Conservation (phyloP, 106 monocot genomes). For the Posidonia australis region DNA sequence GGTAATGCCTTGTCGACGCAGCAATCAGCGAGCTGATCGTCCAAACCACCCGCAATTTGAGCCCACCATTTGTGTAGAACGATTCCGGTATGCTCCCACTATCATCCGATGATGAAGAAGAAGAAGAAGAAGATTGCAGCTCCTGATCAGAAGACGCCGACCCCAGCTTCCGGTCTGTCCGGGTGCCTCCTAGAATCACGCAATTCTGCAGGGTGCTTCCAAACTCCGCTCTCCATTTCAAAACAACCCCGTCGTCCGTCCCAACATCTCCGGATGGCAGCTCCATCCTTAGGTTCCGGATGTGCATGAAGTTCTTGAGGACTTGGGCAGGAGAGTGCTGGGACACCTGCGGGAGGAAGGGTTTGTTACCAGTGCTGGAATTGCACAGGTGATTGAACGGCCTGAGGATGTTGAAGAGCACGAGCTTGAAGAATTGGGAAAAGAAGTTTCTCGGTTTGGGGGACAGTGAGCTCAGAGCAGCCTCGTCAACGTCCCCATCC, state of each 20-base stretch:
- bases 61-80: conserved; percentile 74
- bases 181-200: conserved; percentile 68
- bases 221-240: conserved; percentile 81
- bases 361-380: conserved; percentile 23
- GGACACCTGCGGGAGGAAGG: conserved; percentile 59
- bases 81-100: conserved; percentile 82
- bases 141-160: conserved; percentile 3
- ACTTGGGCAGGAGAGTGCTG: conserved; percentile 77
- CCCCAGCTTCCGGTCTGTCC: conserved; percentile 29
- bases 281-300: conserved; percentile 50
- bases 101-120: conserved; percentile 23
- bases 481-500: conserved; percentile 50
- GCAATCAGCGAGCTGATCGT: conserved; percentile 81
- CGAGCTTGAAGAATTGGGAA: conserved; percentile 51
- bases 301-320: conserved; percentile 58
- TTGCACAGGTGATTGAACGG: conserved; percentile 49
- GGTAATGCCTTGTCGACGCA: conserved; percentile 73
- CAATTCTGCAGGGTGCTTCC: conserved; percentile 83
- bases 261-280: conserved; percentile 76
- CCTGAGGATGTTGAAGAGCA: conserved; percentile 43
- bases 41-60: conserved; percentile 80
- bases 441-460: conserved; percentile 44
- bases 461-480: conserved; percentile 24
- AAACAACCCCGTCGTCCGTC: conserved; percentile 62
- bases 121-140: neutral